phyloP scores from a whole-genome alignment of 2,329 filamentous ascomycete genomes.

The Herpotrichia juniperi region DNA sequence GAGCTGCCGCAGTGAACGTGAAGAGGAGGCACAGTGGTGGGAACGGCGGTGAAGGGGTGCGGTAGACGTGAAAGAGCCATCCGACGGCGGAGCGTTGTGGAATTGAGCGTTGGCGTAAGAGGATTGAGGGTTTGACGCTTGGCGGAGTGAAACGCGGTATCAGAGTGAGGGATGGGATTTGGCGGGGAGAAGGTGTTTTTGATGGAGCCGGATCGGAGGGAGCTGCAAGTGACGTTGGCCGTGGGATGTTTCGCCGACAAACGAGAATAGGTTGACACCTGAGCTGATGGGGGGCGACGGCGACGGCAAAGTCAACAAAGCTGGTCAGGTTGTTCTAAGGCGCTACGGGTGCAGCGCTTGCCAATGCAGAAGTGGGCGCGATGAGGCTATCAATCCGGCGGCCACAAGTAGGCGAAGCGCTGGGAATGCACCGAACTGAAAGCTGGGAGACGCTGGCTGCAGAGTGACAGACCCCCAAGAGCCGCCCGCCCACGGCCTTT shows the following conservation, averaged over 20 bases:
- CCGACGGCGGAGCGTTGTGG: conserved; percentile 20
- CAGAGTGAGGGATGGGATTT: not conserved
- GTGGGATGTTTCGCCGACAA: not conserved
- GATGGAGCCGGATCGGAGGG: not conserved
- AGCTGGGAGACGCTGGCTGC: too few species aligned
- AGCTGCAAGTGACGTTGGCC: not conserved
- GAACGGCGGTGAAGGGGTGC: conserved; percentile 17
- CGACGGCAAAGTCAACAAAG: too few species aligned
- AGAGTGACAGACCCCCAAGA: too few species aligned
- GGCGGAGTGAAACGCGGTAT: not conserved
- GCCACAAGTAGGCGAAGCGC: too few species aligned
- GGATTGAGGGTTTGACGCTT: not conserved
- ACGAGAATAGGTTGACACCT: not conserved
- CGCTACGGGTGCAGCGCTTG: too few species aligned
- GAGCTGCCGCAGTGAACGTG: conserved; percentile 23
- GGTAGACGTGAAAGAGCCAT: conserved; percentile 40
- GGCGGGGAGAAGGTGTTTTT: not conserved
- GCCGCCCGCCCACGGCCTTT: not conserved
- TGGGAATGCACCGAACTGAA: too few species aligned
- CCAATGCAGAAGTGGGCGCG: too few species aligned
- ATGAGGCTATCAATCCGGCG: too few species aligned
- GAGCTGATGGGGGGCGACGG: not conserved
- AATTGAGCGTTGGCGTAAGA: not conserved
- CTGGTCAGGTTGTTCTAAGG: too few species aligned
- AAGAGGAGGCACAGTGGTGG: conserved; percentile 25